Evolutionary conservation across 2,329 filamentous ascomycete species (phyloP), one percentile per base, ranked within the genome.

Genomic region (Colletotrichum chlorophyti): DNA sequence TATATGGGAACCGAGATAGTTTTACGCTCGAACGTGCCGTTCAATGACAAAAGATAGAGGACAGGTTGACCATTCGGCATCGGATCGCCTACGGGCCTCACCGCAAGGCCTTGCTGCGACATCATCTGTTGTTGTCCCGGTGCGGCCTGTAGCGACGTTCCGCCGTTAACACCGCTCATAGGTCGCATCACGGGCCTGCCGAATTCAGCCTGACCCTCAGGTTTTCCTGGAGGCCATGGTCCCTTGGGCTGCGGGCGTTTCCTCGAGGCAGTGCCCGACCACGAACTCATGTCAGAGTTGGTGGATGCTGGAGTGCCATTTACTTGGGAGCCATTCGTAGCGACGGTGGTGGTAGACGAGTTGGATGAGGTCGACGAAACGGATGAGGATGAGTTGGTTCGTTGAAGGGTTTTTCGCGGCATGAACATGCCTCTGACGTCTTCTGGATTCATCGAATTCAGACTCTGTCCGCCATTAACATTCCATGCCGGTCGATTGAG

Each of bases 21-120:
- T 77, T 99, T 99, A 68, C 93, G 89, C 73, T 98, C 95, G 71
- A 99, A 99, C 1, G 94, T 98, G 58, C 92, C 91, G 70, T 99
- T 99, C 68, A 98, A 86, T 1, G 95, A 96, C 6, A 94, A 78
- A 5, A 99, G 84, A 61, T 93, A 92, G 37, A 97, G 83, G 19
- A 97, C 88, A 1, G 93, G 91, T 49, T 91, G 86, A 6, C 85
- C 84, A 75, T 82, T 74, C 79, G 87, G 73, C 60, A 81, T 68
- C 60, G 85, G 81, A 60, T 91, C 88, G 51, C 81, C 76, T 71
- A 87, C 82, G 63, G 91, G 88, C 62, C 93, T 90, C 53, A 89
- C 71, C 8, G 38, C 64, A 70, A 79, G 76, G 49, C 74, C 71
- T 61, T 79, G 79, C 58, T 79, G 80, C 12, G 69, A 59, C 31